Base-by-base conservation (phyloP, 495 filamentous ascomycete genomes). In the Tuber umbilicatum region DNA sequence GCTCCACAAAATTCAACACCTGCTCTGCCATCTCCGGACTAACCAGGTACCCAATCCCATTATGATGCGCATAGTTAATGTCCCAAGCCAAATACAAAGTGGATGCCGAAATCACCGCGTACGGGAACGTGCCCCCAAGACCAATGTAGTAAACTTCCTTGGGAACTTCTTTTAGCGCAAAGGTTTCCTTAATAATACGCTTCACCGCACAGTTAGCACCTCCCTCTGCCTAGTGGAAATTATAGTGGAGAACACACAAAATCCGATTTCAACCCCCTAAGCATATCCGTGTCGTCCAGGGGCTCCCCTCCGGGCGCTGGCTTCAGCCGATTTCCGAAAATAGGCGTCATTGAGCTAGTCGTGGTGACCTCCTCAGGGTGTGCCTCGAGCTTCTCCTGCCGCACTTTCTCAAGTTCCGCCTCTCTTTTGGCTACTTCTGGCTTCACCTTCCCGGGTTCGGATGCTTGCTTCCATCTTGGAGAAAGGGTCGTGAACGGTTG, bases 31-130 rank as follows among this genome's bases (percentile, higher is more conserved):
- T 91, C 69, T 93, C 87, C 70, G 88, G 89, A 69, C 86, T 88
- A 78, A 97, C 84, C 73, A 96, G 81, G 71, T 87, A 86, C 31
- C 90, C 92, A 1, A 86, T 82, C 42, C 90, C 89, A n/a, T 86
- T 85, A 55, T 83, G 75, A 74, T 85, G 84, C 21, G 89, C 85
- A 77, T 90, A 87, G 84, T 91, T 90, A 83, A 96, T 87, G 82
- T 93, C 89, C 87, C 89, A 97, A 21, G 93, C 89, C 70, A 97
- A 89, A 82, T 89, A 94, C 74, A 97, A 88, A n/a, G 96, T 97
- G 50, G 91, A 87, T 23, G 94, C 77, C 2, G 94, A 97, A 19
- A 95, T 98, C 47, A 88, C 93, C 19, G 96, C 83, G 85, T 99
- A 99, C 6, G 95, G 95, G 19, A 98, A 76, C 5, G 97, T 91